phyloP scores from a whole-genome alignment of 257 asterid species.

The Avicennia marina region DNA sequence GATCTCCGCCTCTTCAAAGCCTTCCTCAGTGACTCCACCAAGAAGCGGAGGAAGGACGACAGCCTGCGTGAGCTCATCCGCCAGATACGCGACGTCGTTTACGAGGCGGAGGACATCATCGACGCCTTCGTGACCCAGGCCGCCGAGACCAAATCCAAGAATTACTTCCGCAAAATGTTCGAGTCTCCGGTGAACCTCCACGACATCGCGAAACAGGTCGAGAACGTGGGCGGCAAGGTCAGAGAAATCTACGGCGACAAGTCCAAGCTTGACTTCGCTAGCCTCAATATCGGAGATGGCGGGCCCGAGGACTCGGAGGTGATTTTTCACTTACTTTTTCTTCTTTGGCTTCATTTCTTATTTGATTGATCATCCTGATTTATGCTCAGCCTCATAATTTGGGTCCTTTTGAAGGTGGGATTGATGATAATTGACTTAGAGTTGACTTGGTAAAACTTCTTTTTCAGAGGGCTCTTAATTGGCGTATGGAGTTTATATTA shows the following conservation, averaged over 20 bases:
- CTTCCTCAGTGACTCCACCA: conserved; percentile 28
- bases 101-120: conserved; percentile 35
- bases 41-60: conserved; percentile 25
- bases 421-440: too few species aligned
- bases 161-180: conserved; percentile 12
- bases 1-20: conserved; percentile 37
- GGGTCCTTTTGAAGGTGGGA: too few species aligned
- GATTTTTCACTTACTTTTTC: too few species aligned
- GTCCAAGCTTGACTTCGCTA: conserved; percentile 17
- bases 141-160: conserved; percentile 18
- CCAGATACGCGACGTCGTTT: conserved; percentile 34
- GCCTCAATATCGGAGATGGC: conserved; percentile 14
- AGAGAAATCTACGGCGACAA: conserved; percentile 22
- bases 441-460: too few species aligned
- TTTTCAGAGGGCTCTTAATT: too few species aligned
- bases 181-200: conserved; percentile 18
- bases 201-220: conserved; percentile 23
- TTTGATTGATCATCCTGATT: too few species aligned
- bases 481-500: too few species aligned
- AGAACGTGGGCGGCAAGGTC: conserved; percentile 15
- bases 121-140: conserved; percentile 38
- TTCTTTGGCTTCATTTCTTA: too few species aligned
- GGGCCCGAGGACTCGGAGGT: conserved; percentile 26
- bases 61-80: conserved; percentile 24
- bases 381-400: too few species aligned